phyloP scores from a whole-genome alignment of 805 yeast genomes.

The Saturnispora zaruensis region DNA sequence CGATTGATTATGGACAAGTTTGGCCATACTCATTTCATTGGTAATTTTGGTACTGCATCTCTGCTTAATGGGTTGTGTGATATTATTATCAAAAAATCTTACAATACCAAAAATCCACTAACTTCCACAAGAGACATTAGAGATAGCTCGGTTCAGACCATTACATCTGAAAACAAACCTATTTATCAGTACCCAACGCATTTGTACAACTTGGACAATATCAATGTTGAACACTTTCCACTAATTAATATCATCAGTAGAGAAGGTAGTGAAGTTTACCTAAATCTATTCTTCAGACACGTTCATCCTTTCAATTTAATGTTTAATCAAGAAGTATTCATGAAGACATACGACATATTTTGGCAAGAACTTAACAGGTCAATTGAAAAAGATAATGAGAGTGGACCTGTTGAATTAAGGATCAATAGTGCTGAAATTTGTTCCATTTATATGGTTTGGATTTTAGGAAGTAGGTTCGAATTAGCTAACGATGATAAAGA shows the following conservation, averaged over 20 bases:
- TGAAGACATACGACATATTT: constrained; percentile 30
- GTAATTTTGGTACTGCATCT: constrained; percentile 39
- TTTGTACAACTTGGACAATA: constrained; percentile 25
- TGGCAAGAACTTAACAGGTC: constrained; percentile 29
- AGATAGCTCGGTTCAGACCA: constrained; percentile 28
- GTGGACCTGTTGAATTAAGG: constrained; percentile 8
- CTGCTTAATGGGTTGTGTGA: constrained; percentile 36
- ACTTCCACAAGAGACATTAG: constrained; percentile 28
- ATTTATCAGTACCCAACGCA: constrained; percentile 30
- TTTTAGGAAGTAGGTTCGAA: constrained; percentile 31
- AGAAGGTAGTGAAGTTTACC: constrained; percentile 31
- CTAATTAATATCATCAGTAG: constrained; percentile 27
- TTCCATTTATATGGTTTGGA: constrained; percentile 40
- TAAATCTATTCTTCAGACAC: constrained; percentile 32
- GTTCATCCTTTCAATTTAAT: constrained; percentile 38
- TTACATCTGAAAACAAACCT: constrained; percentile 29
- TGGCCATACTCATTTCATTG: constrained; percentile 42
- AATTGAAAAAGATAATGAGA: constrained; percentile 8
- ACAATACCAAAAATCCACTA: constrained; percentile 25
- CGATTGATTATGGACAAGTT: constrained; percentile 35
- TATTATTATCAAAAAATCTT: constrained; percentile 32
- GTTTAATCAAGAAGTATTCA: constrained; percentile 30
- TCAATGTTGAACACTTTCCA: constrained; percentile 32
- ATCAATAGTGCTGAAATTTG: constrained; percentile 33
- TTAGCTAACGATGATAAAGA: constrained; percentile 2